Percentiles rank a stretch among this genome's conserved stretches.
phyloP scores from a whole-genome alignment of 2,329 filamentous ascomycete species.

The Hymenoscyphus occultus region DNA sequence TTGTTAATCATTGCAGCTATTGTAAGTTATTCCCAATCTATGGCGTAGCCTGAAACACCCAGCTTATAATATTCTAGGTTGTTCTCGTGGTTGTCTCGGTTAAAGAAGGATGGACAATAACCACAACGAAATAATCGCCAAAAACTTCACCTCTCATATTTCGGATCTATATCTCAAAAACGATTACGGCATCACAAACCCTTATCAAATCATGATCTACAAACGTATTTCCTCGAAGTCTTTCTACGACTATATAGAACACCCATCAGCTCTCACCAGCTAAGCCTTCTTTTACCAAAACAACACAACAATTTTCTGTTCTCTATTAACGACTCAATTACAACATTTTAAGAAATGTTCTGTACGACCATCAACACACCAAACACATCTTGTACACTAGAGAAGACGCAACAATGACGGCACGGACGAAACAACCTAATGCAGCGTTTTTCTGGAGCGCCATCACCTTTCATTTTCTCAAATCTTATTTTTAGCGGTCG shows the following conservation, averaged over 20 bases:
- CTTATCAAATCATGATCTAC: neutral
- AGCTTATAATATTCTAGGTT: constrained; percentile 22
- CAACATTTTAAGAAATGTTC: neutral
- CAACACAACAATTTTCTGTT: neutral
- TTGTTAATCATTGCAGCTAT: constrained; percentile 52
- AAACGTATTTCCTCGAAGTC: constrained; percentile 7
- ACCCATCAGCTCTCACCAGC: neutral
- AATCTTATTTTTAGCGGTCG: neutral
- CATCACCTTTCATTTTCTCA: neutral
- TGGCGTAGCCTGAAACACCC: neutral
- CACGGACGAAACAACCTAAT: constrained; percentile 7
- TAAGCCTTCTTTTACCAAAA: neutral
- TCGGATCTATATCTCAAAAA: neutral
- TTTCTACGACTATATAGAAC: constrained; percentile 1
- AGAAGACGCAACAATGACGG: constrained; percentile 6
- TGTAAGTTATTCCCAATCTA: constrained; percentile 40
- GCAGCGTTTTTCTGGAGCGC: neutral
- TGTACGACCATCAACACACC: neutral
- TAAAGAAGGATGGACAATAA: constrained; percentile 22
- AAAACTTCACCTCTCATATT: constrained; percentile 2
- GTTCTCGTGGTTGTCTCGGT: constrained; percentile 31
- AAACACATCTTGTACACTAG: constrained; percentile 9
- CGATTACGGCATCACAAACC: constrained; percentile 7
- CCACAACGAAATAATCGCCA: constrained; percentile 6
- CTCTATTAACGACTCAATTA: constrained; percentile 2